phyloP scores from a whole-genome alignment of 805 yeast genomes.

The Candida chilensis region DNA sequence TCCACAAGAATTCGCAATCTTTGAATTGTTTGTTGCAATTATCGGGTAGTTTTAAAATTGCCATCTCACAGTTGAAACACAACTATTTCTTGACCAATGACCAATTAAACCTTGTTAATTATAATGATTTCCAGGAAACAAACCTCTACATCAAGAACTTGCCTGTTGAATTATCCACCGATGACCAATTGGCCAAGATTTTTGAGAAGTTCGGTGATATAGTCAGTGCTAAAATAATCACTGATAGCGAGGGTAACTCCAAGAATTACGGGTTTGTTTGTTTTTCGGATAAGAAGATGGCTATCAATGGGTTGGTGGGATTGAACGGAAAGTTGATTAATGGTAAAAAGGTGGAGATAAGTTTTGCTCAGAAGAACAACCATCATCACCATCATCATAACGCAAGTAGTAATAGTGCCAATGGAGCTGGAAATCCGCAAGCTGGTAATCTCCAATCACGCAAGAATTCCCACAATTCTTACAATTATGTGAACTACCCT shows the following conservation, averaged over 20 bases:
- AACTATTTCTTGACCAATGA: constrained; percentile 3
- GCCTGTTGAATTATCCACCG: constrained; percentile 36
- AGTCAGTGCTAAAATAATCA: constrained; percentile 41
- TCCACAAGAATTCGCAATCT: constrained; percentile 33
- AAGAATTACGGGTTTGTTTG: constrained; percentile 64
- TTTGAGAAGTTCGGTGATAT: constrained; percentile 42
- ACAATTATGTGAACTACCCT: too few relatives aligned
- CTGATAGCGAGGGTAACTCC: constrained; percentile 32
- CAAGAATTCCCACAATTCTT: too few relatives aligned
- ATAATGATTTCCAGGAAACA: constrained; percentile 46
- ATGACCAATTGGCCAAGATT: constrained; percentile 24
- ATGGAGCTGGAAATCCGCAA: too few relatives aligned
- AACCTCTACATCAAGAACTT: constrained; percentile 66
- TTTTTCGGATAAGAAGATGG: constrained; percentile 45
- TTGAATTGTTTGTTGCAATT: too few relatives aligned
- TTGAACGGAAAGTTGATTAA: constrained; percentile 37
- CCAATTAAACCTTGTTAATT: constrained; percentile 9
- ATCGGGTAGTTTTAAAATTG: too few relatives aligned
- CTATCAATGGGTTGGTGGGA: constrained; percentile 49
- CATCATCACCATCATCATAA: too few relatives aligned
- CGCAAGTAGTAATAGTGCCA: too few relatives aligned
- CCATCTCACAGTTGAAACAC: constrained; percentile 4
- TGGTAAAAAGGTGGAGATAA: constrained; percentile 2
- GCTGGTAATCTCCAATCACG: too few relatives aligned
- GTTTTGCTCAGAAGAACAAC: not conserved